These are phyloP conservation scores for Scedosporium boydii DNA, from an alignment of 2,329 filamentous ascomycete genomes.

Conservation along the genomic window DNA sequence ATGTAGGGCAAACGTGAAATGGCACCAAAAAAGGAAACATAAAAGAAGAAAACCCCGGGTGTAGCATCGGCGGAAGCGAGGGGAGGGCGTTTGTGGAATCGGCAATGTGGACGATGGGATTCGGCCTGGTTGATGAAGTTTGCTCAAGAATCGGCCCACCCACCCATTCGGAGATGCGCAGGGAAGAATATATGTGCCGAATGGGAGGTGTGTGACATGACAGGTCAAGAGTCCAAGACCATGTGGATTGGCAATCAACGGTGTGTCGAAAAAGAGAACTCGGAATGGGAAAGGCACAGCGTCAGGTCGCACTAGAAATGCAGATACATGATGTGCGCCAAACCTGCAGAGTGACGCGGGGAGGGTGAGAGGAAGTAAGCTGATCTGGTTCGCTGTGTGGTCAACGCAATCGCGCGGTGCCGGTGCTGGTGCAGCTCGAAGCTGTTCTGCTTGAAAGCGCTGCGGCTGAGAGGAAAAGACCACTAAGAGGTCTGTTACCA, in stretches of 20 bases:
- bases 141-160: neutral
- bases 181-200: neutral
- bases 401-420: too few relatives aligned
- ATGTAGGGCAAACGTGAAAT: neutral
- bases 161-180: neutral
- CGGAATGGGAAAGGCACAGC: neutral
- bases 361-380: neutral
- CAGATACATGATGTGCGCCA: neutral
- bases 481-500: neutral
- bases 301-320: neutral
- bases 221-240: neutral
- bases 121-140: neutral
- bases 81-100: neutral
- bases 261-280: neutral
- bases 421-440: neutral
- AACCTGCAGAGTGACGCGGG: conserved; percentile 3
- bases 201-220: neutral
- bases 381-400: neutral
- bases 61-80: neutral
- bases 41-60: neutral
- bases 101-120: neutral
- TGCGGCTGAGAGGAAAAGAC: neutral
- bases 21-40: neutral
- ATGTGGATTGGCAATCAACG: neutral
- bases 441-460: neutral